Percentiles rank a stretch among this genome's conserved stretches.
phyloP scores from a whole-genome alignment of 192 early-diverging fungal genomes.

The Coemansia sp. region DNA sequence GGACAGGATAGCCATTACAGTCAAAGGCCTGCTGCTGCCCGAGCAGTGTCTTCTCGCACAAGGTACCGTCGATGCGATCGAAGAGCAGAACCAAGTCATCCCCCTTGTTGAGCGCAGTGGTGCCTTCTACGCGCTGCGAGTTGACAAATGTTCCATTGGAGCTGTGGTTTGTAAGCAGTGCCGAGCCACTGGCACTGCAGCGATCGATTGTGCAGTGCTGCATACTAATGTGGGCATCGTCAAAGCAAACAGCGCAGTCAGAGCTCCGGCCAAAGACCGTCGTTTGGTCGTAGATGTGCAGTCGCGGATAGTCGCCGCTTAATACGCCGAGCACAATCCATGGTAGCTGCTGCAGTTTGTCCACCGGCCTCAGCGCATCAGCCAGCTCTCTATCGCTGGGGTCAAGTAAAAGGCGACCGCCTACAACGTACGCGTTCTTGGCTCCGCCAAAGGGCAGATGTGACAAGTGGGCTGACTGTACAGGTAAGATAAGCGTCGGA shows the following conservation, averaged over 20 bases:
- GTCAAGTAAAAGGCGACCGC: conserved; percentile 30
- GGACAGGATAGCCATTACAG: conserved; percentile 37
- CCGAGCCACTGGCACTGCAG: not conserved
- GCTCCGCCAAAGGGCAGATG: conserved; percentile 30
- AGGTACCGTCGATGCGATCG: conserved; percentile 17
- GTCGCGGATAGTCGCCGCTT: conserved; percentile 18
- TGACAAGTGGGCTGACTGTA: conserved; percentile 36
- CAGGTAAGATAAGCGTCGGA: conserved; percentile 44
- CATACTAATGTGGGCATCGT: conserved; percentile 44
- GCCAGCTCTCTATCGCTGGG: conserved; percentile 11
- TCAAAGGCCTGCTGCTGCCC: conserved; percentile 29
- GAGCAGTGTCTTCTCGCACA: conserved; percentile 21
- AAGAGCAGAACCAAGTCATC: conserved; percentile 49
- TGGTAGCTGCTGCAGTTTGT: conserved; percentile 7
- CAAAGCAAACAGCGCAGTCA: conserved; percentile 30
- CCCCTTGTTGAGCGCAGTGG: conserved; percentile 19
- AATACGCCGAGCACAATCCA: conserved; percentile 34
- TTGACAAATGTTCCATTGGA: conserved; percentile 52
- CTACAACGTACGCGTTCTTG: conserved; percentile 31
- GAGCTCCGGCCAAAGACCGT: conserved; percentile 35
- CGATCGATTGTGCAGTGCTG: conserved; percentile 35
- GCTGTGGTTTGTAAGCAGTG: conserved; percentile 34
- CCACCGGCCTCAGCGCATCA: not conserved
- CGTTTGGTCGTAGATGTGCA: conserved; percentile 21
- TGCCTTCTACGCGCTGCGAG: conserved; percentile 17